Conservation (phyloP, 2,329 filamentous ascomycete species). For the Arthrobotrys conoides region DNA sequence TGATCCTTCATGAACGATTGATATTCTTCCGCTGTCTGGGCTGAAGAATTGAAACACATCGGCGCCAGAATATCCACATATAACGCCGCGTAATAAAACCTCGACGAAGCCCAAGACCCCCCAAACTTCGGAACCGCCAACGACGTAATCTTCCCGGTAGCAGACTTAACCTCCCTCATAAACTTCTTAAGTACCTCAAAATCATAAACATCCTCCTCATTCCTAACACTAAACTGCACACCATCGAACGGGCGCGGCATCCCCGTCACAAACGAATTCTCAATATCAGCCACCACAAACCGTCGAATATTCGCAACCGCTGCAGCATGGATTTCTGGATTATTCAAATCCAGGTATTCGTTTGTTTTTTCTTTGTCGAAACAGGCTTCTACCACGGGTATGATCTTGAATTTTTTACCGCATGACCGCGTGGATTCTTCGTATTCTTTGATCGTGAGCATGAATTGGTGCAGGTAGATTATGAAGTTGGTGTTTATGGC, state of each 20-base stretch:
- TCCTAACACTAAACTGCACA: background rate
- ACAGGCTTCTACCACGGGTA: background rate
- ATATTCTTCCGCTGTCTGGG: background rate
- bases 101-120: background rate
- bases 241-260: background rate
- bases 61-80: background rate
- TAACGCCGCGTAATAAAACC: background rate
- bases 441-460: background rate
- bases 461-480: background rate
- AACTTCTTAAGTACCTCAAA: background rate
- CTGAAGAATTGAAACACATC: background rate
- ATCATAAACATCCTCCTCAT: background rate
- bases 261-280: background rate
- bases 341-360: background rate
- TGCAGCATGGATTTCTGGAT: background rate
- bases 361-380: background rate
- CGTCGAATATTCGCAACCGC: background rate
- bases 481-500: background rate
- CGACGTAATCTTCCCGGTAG: background rate
- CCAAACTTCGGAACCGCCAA: background rate
- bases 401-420: constrained; percentile 10
- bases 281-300: background rate
- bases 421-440: background rate
- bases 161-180: background rate
- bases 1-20: background rate